A percentile compares a stretch with the other conserved stretches of the same genome.
Conservation (phyloP, 768 basidiomycete genomes). For the Cystobasidium tubakii region DNA sequence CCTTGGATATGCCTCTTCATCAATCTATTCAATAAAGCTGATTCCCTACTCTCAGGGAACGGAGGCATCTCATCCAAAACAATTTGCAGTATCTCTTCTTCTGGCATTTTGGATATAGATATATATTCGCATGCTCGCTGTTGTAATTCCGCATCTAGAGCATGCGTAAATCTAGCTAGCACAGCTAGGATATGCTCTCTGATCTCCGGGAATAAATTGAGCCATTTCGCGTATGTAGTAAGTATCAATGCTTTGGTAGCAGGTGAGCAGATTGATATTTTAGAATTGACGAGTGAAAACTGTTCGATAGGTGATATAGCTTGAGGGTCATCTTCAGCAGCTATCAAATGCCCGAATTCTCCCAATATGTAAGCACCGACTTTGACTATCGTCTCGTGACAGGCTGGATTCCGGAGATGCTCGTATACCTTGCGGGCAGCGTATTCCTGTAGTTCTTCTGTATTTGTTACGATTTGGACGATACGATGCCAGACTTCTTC, state of each 20-base stretch:
- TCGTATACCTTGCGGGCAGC: constrained; percentile 87
- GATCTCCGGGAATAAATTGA: constrained; percentile 98
- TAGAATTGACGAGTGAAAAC: constrained; percentile 85
- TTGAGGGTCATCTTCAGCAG: constrained; percentile 73
- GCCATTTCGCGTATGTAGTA: constrained; percentile 99
- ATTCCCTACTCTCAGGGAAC: constrained; percentile 81
- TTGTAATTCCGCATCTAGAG: constrained; percentile 92
- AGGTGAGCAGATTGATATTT: constrained; percentile 69
- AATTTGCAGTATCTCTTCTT: constrained; percentile 85
- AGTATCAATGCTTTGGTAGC: constrained; percentile 84
- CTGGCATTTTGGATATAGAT: constrained; percentile 71
- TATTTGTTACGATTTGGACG: constrained; percentile 92
- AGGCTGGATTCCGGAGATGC: constrained; percentile 63
- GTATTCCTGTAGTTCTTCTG: constrained; percentile 93
- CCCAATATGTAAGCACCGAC: constrained; percentile 95
- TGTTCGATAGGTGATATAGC: constrained; percentile 63
- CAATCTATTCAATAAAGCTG: constrained; percentile 75
- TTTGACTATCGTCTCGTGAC: constrained; percentile 83
- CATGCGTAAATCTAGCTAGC: constrained; percentile 94
- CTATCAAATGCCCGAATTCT: constrained; percentile 96
- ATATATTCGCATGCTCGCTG: constrained; percentile 98
- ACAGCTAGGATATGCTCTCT: constrained; percentile 86
- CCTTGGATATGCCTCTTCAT: constrained; percentile 81
- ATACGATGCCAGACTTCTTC: constrained; percentile 99
- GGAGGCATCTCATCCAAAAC: constrained; percentile 99